These are phyloP conservation scores for Phialophora chinensis DNA, from an alignment of 2,329 filamentous ascomycete genomes.

Conservation along the genomic window DNA sequence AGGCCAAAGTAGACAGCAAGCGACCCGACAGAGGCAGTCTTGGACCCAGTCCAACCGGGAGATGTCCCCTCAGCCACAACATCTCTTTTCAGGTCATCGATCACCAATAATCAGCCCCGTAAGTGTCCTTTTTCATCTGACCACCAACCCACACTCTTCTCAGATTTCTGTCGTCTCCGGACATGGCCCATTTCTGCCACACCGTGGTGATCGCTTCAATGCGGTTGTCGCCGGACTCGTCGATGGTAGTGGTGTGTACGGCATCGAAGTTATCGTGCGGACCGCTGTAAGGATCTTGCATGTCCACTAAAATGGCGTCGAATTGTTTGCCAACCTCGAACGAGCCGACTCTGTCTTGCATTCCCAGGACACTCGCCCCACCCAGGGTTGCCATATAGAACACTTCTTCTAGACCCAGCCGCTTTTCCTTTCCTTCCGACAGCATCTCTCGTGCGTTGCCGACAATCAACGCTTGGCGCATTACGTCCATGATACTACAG, in stretches of 20 bases:
- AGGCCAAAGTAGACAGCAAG: neutral
- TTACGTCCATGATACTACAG: constrained; percentile 62
- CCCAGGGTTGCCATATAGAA: constrained; percentile 46
- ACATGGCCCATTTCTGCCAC: constrained; percentile 71
- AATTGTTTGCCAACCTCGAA: constrained; percentile 67
- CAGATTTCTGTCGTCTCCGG: constrained; percentile 69
- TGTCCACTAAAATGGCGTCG: constrained; percentile 62
- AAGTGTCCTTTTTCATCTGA: constrained; percentile 2
- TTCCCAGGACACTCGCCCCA: constrained; percentile 42
- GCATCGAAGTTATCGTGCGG: constrained; percentile 57
- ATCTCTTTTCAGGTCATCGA: neutral
- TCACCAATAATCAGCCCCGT: neutral
- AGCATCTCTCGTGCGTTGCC: constrained; percentile 42
- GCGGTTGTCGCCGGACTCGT: neutral
- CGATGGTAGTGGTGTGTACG: constrained; percentile 54
- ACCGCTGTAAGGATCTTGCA: constrained; percentile 5
- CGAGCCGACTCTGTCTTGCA: constrained; percentile 56
- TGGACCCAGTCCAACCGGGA: neutral
- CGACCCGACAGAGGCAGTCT: neutral
- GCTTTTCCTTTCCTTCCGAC: constrained; percentile 29
- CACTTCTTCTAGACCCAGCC: constrained; percentile 52
- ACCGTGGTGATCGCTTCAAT: constrained; percentile 44
- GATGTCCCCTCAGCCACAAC: neutral
- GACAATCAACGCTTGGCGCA: constrained; percentile 61
- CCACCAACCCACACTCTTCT: constrained; percentile 61